Base-by-base conservation (phyloP, 139 green algal genomes). In the Volvox reticuliferus region DNA sequence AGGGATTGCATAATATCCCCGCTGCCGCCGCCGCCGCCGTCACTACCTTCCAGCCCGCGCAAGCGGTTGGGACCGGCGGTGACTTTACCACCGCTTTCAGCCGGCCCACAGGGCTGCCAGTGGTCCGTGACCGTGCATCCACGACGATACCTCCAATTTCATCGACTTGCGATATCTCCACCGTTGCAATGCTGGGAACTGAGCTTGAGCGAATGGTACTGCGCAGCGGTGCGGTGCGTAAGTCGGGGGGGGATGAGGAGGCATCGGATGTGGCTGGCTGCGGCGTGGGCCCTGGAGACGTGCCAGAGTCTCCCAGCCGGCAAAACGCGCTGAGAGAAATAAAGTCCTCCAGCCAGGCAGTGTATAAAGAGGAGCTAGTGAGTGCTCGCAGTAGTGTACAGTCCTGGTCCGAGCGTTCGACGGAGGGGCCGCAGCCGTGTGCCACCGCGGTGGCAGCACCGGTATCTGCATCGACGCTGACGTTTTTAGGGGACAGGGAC, bases 201-300 rank as follows among this genome's bases (percentile, higher is more conserved):
- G 78, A 84, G 78, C 19, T 84, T 22, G 78, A 84, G 19, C 37
- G 78, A 13, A 67, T 84, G 78, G 78, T 33, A 3, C 78, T 84
- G 30, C 19, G 30, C 20, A 55, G 75, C 75, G 50, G 75, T 55
- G 75, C 32, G 21, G 12, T 73, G 21, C 2, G 12, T 24, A 73
- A 73, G 65, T 73, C 65, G 65, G 65, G 65, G 65, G 65, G 16
- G 65, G 2, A 28, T 28, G 65, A 12, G 6, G 9, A 24, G 65
- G 24, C 65, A 28, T 28, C 65, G 65, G 65, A 73, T 73, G 9
- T 28, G 65, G 65, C 65, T 73, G 65, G 21, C 65, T 30, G 65
- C 21, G 65, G 21, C 24, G 65, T 28, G 65, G 65, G 21, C 65
- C 21, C 65, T 73, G 65, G 65, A 2, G 65, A 5, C 65, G 24